These are phyloP conservation scores for Tolypocladium album DNA, from an alignment of 2,329 filamentous ascomycete genomes.

Conservation along the genomic window DNA sequence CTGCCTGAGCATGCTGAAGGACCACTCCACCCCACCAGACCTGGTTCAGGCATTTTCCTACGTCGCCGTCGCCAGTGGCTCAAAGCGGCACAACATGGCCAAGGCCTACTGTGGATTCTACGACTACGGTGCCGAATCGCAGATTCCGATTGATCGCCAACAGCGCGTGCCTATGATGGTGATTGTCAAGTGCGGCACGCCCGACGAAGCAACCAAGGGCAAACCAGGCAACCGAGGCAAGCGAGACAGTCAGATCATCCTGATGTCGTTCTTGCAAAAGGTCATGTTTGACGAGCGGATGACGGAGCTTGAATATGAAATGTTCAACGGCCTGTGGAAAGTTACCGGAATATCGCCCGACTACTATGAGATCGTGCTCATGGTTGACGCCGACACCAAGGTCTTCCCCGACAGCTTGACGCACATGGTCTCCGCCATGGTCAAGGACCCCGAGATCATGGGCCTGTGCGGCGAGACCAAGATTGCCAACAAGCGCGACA, in stretches of 20 bases:
- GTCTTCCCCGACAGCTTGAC: conserved; percentile 97
- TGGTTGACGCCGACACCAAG: conserved; percentile 99
- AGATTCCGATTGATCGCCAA: conserved; percentile 75
- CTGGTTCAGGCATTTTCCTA: conserved; percentile 90
- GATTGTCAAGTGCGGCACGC: conserved; percentile 90
- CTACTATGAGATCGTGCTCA: conserved; percentile 95
- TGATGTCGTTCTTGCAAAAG: conserved; percentile 99
- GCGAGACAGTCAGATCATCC: conserved; percentile 95
- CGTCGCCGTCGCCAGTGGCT: conserved; percentile 87
- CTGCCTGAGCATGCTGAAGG: conserved; percentile 86
- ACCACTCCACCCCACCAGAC: conserved; percentile 67
- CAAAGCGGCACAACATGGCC: conserved; percentile 99
- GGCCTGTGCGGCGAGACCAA: conserved; percentile 97
- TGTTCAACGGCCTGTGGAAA: conserved; percentile 99
- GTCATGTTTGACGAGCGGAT: conserved; percentile 99
- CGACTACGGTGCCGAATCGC: conserved; percentile 76
- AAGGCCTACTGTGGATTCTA: conserved; percentile 98
- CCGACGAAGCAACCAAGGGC: conserved; percentile 65
- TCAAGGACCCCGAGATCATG: conserved; percentile 98
- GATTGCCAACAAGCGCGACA: conserved; percentile 94
- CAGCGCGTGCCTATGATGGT: conserved; percentile 97
- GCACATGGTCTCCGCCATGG: conserved; percentile 98
- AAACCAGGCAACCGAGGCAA: conserved; percentile 98
- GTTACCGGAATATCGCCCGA: conserved; percentile 97
- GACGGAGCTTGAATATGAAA: conserved; percentile 98